Conservation (phyloP, 2,329 filamentous ascomycete species). For the Neopestalotiopsis sp. region DNA sequence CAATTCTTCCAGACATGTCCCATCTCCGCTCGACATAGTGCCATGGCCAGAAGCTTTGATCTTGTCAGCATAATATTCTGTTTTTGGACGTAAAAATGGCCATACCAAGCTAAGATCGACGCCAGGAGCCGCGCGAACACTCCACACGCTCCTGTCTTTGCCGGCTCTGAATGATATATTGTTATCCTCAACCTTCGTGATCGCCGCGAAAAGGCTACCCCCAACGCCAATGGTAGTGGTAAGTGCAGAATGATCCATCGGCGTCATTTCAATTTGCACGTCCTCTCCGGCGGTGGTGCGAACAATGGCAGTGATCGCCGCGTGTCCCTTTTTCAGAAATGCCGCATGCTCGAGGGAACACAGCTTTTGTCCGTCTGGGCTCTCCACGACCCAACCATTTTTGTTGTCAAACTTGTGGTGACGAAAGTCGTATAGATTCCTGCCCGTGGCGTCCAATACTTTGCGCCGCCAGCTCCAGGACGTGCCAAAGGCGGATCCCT, state of each 20-base stretch:
- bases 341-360: conserved; percentile 22
- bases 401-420: conserved; percentile 23
- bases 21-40: conserved; percentile 23
- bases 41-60: too few relatives aligned
- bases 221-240: neutral
- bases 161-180: too few relatives aligned
- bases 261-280: conserved; percentile 22
- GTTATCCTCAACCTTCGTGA: too few relatives aligned
- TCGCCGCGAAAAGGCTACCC: too few relatives aligned
- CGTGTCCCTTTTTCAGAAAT: conserved; percentile 22
- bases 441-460: conserved; percentile 16
- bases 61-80: neutral
- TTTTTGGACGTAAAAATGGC: too few relatives aligned
- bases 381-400: conserved; percentile 26
- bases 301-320: conserved; percentile 24
- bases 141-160: too few relatives aligned
- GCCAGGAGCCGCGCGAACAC: too few relatives aligned
- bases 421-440: too few relatives aligned
- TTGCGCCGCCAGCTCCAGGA: conserved; percentile 28
- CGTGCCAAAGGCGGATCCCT: conserved; percentile 21
- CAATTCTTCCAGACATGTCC: conserved; percentile 20
- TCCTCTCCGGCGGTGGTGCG: conserved; percentile 24
- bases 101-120: too few relatives aligned
- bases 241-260: neutral
- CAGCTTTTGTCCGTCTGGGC: conserved; percentile 20